phyloP scores from a whole-genome alignment of 148 eudicot species.

The Chenopodium quinoa region DNA sequence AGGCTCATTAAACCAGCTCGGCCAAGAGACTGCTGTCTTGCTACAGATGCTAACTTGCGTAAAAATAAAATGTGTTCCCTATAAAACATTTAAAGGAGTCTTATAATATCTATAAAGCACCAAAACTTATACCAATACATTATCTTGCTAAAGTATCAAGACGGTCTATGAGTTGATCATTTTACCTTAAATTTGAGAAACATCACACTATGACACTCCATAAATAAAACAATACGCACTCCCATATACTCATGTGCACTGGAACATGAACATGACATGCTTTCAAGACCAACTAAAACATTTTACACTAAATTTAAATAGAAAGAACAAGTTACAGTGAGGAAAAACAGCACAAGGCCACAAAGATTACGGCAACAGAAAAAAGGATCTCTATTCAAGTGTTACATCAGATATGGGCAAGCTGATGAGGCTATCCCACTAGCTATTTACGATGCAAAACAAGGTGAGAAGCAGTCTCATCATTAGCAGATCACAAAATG shows the following conservation, averaged over 20 bases:
- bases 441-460: neutral
- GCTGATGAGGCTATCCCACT: neutral
- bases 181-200: neutral
- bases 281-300: neutral
- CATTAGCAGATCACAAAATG: neutral
- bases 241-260: neutral
- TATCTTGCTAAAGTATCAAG: neutral
- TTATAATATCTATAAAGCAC: neutral
- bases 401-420: neutral
- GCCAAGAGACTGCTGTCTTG: constrained; percentile 64
- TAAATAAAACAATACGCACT: too few relatives aligned
- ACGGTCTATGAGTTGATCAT: neutral
- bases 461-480: neutral
- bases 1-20: constrained; percentile 88
- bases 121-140: neutral
- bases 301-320: too few relatives aligned
- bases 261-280: neutral
- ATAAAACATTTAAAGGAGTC: constrained; percentile 25
- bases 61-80: constrained; percentile 65
- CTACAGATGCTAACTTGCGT: constrained; percentile 58
- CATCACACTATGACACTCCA: neutral
- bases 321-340: neutral
- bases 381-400: too few relatives aligned
- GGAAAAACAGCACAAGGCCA: neutral
- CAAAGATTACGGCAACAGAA: neutral